These are phyloP conservation scores for Fusarium anthophilum DNA, from an alignment of 2,329 filamentous ascomycete species.

Conservation along the genomic window DNA sequence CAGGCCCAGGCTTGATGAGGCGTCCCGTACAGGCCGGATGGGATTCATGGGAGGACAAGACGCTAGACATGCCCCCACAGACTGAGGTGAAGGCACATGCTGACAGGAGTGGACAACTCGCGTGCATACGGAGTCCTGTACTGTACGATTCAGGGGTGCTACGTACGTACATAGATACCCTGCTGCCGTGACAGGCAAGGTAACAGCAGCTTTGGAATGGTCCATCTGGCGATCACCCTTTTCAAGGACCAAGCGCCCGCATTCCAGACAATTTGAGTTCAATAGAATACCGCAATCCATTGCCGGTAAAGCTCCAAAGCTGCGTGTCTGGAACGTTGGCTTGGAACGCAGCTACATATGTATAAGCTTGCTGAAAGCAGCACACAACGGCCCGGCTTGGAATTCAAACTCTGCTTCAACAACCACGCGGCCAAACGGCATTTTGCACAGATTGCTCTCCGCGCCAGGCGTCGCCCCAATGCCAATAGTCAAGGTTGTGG, in stretches of 20 bases:
- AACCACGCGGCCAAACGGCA: constrained; percentile 3
- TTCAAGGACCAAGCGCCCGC: constrained; percentile 8
- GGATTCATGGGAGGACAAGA: constrained; percentile 2
- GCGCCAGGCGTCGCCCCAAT: constrained; percentile 20
- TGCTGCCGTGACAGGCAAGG: constrained; percentile 14
- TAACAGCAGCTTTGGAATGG: constrained; percentile 8
- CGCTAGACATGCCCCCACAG: constrained; percentile 12
- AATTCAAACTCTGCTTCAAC: constrained; percentile 4
- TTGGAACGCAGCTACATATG: constrained; percentile 25
- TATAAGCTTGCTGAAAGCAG: constrained; percentile 9
- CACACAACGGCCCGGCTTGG: neutral
- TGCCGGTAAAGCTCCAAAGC: neutral
- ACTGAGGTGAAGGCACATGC: constrained; percentile 3
- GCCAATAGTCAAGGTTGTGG: constrained; percentile 22
- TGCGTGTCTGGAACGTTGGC: neutral
- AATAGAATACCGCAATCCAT: constrained; percentile 1
- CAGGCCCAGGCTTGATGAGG: constrained; percentile 17
- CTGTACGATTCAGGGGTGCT: constrained; percentile 31
- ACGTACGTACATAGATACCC: neutral
- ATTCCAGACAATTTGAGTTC: constrained; percentile 19
- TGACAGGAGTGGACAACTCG: constrained; percentile 27
- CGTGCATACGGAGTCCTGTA: constrained; percentile 1
- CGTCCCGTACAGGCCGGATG: constrained; percentile 17
- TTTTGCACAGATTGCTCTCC: constrained; percentile 7
- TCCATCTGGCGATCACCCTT: constrained; percentile 11